A percentile compares a stretch with the other conserved stretches of the same genome.
Evolutionary conservation across 192 early-diverging fungal species (phyloP).

Genomic region (Podila clonocystis): DNA sequence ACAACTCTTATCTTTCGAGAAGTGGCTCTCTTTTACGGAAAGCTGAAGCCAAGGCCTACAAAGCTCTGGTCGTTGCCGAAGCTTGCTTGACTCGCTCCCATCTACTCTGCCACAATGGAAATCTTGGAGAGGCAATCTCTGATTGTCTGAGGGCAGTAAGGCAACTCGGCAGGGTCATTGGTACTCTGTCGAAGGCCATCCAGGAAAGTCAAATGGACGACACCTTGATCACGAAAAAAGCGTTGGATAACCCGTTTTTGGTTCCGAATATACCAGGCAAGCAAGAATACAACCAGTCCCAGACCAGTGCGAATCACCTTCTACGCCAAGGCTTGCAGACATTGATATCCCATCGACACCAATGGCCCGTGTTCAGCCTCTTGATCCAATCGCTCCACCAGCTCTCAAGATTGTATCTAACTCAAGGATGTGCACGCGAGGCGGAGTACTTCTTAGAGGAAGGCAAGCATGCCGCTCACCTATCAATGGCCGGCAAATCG

Average conservation of each 20-base stretch:
- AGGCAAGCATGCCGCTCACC: constrained; percentile 62
- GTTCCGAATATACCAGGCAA: constrained; percentile 2
- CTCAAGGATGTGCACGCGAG: constrained; percentile 67
- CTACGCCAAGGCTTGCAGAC: constrained; percentile 19
- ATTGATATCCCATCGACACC: constrained; percentile 22
- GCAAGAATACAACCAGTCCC: neutral
- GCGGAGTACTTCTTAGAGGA: constrained; percentile 71
- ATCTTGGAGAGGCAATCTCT: constrained; percentile 53
- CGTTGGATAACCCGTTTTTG: constrained; percentile 39
- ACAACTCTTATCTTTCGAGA: neutral
- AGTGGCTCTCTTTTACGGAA: constrained; percentile 3
- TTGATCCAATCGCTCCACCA: constrained; percentile 60
- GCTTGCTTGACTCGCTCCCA: constrained; percentile 55
- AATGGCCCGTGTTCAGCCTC: constrained; percentile 31
- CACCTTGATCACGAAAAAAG: constrained; percentile 4
- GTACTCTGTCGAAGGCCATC: constrained; percentile 34
- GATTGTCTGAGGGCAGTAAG: constrained; percentile 41
- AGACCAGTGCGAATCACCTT: constrained; percentile 2
- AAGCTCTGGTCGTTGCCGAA: constrained; percentile 43
- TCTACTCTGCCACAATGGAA: constrained; percentile 36
- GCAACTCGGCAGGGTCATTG: constrained; percentile 47
- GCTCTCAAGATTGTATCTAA: constrained; percentile 60
- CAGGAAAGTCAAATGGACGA: constrained; percentile 10
- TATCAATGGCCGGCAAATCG: constrained; percentile 47
- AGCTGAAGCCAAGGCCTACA: constrained; percentile 17